Evolutionary conservation across 2,329 filamentous ascomycete genomes (phyloP).

Genomic region (Aspergillus alliaceus): DNA sequence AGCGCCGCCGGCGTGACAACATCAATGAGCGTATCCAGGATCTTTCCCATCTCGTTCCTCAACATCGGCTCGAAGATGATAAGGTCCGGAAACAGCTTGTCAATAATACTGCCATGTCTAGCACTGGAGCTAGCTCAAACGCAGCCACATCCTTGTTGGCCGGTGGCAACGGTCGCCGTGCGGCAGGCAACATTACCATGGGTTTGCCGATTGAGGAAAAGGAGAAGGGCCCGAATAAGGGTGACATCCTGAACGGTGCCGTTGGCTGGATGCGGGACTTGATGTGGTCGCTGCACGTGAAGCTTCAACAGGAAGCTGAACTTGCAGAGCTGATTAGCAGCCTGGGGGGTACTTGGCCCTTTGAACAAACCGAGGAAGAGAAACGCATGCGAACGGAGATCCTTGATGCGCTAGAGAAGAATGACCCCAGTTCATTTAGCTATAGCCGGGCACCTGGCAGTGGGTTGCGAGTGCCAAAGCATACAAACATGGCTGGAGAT

Average conservation of each 20-base stretch:
- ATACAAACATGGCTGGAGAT: constrained; percentile 88
- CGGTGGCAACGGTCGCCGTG: constrained; percentile 78
- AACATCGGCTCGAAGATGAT: constrained; percentile 92
- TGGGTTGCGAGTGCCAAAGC: constrained; percentile 85
- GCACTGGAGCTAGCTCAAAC: constrained; percentile 61
- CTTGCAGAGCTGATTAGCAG: constrained; percentile 72
- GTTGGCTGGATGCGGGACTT: constrained; percentile 97
- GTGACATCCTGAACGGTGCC: constrained; percentile 94
- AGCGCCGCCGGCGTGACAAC: constrained; percentile 91
- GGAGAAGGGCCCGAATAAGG: constrained; percentile 98
- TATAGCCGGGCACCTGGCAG: constrained; percentile 83
- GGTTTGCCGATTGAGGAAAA: constrained; percentile 93
- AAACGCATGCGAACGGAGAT: constrained; percentile 93
- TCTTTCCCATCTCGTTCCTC: constrained; percentile 86
- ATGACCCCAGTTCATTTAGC: constrained; percentile 70
- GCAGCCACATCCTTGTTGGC: constrained; percentile 81
- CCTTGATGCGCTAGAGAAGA: constrained; percentile 80
- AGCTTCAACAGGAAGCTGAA: constrained; percentile 85
- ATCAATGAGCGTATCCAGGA: constrained; percentile 99
- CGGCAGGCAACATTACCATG: constrained; percentile 86
- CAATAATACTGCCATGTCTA: constrained; percentile 86
- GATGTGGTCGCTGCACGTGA: constrained; percentile 93
- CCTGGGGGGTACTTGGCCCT: constrained; percentile 73
- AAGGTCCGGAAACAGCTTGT: constrained; percentile 93
- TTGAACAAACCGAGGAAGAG: constrained; percentile 86